Conservation (phyloP, 169 alveolate species). For the Eimeria sp. region DNA sequence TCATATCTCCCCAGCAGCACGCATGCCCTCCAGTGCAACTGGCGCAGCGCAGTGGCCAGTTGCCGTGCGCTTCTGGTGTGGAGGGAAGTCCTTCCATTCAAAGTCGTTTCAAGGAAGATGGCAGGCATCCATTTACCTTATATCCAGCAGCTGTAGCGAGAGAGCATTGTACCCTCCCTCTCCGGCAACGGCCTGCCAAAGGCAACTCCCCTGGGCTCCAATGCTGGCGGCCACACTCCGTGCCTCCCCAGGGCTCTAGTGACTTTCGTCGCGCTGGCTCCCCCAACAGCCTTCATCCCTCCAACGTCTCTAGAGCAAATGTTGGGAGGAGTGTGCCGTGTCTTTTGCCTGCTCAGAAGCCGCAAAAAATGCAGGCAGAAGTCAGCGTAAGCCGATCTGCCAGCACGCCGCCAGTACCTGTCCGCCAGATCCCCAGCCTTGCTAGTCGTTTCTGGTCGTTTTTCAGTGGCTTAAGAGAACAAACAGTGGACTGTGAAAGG, state of each 20-base stretch:
- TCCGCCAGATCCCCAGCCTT: constrained; percentile 40
- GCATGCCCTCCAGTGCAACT: background rate
- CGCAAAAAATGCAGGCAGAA: background rate
- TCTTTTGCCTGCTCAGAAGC: background rate
- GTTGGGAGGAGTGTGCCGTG: background rate
- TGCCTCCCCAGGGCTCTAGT: constrained; percentile 51
- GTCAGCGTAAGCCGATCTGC: constrained; percentile 11
- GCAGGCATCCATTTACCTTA: background rate
- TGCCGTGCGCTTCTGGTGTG: background rate
- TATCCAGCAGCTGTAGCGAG: background rate
- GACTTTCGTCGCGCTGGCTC: constrained; percentile 4
- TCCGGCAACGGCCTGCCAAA: background rate
- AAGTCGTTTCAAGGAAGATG: background rate
- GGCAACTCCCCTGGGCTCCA: constrained; percentile 33
- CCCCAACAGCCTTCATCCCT: background rate
- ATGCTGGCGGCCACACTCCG: constrained; percentile 63
- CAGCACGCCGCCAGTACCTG: constrained; percentile 68
- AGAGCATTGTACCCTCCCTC: background rate
- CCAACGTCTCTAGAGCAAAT: background rate
- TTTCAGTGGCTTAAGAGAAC: constrained; percentile 23
- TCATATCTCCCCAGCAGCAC: constrained; percentile 19
- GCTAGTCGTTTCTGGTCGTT: constrained; percentile 69
- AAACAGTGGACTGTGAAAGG: background rate
- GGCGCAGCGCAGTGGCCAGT: constrained; percentile 11
- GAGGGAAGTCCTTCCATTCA: background rate